These are phyloP conservation scores for Inonotus hispidus DNA, from an alignment of 1,284 basidiomycete genomes.

Conservation along the genomic window DNA sequence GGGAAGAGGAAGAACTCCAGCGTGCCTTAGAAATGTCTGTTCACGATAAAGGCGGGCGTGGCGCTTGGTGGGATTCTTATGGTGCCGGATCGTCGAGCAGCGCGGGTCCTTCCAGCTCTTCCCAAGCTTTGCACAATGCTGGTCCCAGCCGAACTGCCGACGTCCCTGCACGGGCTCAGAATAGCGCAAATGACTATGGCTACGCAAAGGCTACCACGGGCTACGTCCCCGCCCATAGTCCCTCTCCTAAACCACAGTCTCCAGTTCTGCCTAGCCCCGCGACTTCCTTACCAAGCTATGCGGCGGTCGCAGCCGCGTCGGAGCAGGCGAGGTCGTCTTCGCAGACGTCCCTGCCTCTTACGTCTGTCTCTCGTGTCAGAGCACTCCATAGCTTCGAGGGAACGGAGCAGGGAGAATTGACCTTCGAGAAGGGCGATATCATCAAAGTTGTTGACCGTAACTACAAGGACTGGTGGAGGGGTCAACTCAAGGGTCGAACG, in stretches of 20 bases:
- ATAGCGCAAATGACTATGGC: constrained; percentile 4
- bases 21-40: constrained; percentile 86
- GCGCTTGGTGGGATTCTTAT: constrained; percentile 42
- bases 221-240: constrained; percentile 42
- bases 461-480: constrained; percentile 98
- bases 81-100: constrained; percentile 34
- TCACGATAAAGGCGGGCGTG: constrained; percentile 79
- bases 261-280: constrained; percentile 24
- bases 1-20: constrained; percentile 91
- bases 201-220: constrained; percentile 29
- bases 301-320: constrained; percentile 24
- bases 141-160: constrained; percentile 16
- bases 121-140: background rate
- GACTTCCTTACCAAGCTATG: constrained; percentile 18
- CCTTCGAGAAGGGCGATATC: constrained; percentile 90
- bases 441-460: constrained; percentile 95
- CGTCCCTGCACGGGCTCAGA: constrained; percentile 22
- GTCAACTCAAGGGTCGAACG: constrained; percentile 86
- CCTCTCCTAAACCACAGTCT: constrained; percentile 31
- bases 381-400: constrained; percentile 91
- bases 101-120: constrained; percentile 34
- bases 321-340: constrained; percentile 16
- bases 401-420: constrained; percentile 86
- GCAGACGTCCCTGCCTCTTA: constrained; percentile 22
- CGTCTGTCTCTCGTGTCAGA: constrained; percentile 72